Conservation (phyloP, 2,329 filamentous ascomycete species). For the Sordariomycetes sp. region DNA sequence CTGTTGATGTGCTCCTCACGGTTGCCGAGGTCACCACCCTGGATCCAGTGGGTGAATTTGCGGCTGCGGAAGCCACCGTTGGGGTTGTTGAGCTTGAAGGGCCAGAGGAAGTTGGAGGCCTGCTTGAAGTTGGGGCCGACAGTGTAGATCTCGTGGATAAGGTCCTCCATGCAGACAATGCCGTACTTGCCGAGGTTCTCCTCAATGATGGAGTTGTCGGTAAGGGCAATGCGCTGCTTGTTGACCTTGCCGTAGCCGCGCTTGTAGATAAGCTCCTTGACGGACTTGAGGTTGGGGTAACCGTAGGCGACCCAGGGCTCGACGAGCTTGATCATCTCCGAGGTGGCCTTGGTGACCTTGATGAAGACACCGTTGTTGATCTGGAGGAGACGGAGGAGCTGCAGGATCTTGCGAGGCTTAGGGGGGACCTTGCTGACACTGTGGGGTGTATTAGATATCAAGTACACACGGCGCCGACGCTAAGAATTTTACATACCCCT, state of each 20-base stretch:
- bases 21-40: slow-evolving; percentile 98
- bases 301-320: slow-evolving; percentile 99
- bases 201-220: slow-evolving; percentile 97
- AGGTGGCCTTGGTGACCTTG: slow-evolving; percentile 92
- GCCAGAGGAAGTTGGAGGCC: slow-evolving; percentile 98
- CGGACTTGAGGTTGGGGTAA: slow-evolving; percentile 98
- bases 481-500: slow-evolving; percentile 50
- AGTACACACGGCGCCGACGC: background rate
- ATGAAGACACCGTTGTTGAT: slow-evolving; percentile 99
- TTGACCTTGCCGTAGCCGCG: slow-evolving; percentile 98
- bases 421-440: slow-evolving; percentile 99
- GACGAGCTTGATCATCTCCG: slow-evolving; percentile 94
- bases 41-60: slow-evolving; percentile 99
- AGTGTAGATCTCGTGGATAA: slow-evolving; percentile 98
- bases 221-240: slow-evolving; percentile 93
- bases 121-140: slow-evolving; percentile 99
- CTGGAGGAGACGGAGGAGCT: slow-evolving; percentile 97
- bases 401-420: slow-evolving; percentile 99
- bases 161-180: slow-evolving; percentile 98
- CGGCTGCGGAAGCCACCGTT: slow-evolving; percentile 88
- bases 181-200: slow-evolving; percentile 94
- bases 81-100: slow-evolving; percentile 99
- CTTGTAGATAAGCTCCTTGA: slow-evolving; percentile 99
- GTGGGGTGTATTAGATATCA: slow-evolving; percentile 4
- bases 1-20: slow-evolving; percentile 96